A percentile compares a stretch with the other conserved stretches of the same genome.
Evolutionary conservation across 202 grass and related monocot species (phyloP).

Genomic region (Musa balbisiana): DNA sequence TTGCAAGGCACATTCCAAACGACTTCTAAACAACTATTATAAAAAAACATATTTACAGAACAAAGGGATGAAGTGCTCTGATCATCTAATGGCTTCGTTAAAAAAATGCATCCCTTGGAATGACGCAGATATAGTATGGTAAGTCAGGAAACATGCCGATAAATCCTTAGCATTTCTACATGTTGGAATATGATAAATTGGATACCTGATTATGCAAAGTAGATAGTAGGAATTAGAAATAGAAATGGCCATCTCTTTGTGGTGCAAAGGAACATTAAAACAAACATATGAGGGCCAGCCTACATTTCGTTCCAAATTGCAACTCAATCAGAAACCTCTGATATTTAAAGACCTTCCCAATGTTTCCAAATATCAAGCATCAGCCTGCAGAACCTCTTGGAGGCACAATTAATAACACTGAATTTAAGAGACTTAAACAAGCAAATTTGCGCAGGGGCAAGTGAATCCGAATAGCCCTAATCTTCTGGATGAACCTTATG

Average conservation of each 20-base stretch:
- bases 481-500: too few species aligned
- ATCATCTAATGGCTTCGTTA: background rate
- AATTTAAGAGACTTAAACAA: too few species aligned
- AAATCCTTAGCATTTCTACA: slow-evolving; percentile 51
- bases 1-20: background rate
- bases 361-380: background rate
- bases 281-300: too few species aligned
- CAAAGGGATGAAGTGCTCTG: background rate
- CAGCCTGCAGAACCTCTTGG: too few species aligned
- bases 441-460: too few species aligned
- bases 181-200: slow-evolving; percentile 90
- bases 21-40: background rate
- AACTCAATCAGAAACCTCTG: background rate
- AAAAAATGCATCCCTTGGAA: slow-evolving; percentile 54
- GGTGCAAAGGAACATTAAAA: background rate
- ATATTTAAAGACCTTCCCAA: background rate
- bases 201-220: slow-evolving; percentile 50
- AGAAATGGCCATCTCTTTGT: slow-evolving; percentile 13
- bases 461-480: too few species aligned
- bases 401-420: too few species aligned
- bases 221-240: slow-evolving; percentile 9
- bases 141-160: slow-evolving; percentile 89
- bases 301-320: too few species aligned
- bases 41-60: slow-evolving; percentile 4
- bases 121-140: slow-evolving; percentile 62